Percentiles rank a stretch among this genome's conserved stretches.
phyloP scores from a whole-genome alignment of 2,329 filamentous ascomycete species.

The Aspergillus arachidicola region DNA sequence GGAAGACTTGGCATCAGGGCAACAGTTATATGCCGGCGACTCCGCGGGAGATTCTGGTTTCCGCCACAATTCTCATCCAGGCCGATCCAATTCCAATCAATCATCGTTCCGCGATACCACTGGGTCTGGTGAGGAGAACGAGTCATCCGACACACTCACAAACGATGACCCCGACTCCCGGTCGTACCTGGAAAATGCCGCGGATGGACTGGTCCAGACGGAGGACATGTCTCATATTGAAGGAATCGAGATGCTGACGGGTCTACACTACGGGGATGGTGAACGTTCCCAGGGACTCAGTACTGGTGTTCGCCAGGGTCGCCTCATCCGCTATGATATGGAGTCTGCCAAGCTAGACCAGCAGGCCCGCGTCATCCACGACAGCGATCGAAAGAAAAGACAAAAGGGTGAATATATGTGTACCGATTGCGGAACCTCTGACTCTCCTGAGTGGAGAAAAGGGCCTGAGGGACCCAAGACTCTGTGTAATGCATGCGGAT shows the following conservation, averaged over 20 bases:
- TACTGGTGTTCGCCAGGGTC: slow-evolving; percentile 79
- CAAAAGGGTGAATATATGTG: slow-evolving; percentile 94
- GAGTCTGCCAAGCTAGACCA: slow-evolving; percentile 83
- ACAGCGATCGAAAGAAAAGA: slow-evolving; percentile 79
- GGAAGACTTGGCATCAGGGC: slow-evolving; percentile 71
- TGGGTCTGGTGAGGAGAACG: slow-evolving; percentile 43
- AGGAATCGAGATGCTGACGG: slow-evolving; percentile 90
- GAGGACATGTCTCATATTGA: slow-evolving; percentile 78
- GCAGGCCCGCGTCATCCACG: slow-evolving; percentile 54
- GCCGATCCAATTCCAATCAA: background rate
- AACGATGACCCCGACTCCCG: slow-evolving; percentile 43
- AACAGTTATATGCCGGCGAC: slow-evolving; percentile 58
- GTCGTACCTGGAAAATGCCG: slow-evolving; percentile 71
- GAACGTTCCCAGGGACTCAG: slow-evolving; percentile 87
- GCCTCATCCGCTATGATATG: slow-evolving; percentile 80
- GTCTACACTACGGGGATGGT: slow-evolving; percentile 82
- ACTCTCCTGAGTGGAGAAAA: slow-evolving; percentile 95
- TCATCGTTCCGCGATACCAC: slow-evolving; percentile 48
- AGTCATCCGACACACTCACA: slow-evolving; percentile 37
- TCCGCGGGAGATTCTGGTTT: slow-evolving; percentile 34
- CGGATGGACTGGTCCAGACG: slow-evolving; percentile 82
- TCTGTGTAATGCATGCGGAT: slow-evolving; percentile 93
- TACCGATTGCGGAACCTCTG: slow-evolving; percentile 90
- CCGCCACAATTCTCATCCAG: background rate
- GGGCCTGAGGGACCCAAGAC: slow-evolving; percentile 92